Base-by-base conservation (phyloP, 2,329 filamentous ascomycete species). In the Fusarium equiseti region DNA sequence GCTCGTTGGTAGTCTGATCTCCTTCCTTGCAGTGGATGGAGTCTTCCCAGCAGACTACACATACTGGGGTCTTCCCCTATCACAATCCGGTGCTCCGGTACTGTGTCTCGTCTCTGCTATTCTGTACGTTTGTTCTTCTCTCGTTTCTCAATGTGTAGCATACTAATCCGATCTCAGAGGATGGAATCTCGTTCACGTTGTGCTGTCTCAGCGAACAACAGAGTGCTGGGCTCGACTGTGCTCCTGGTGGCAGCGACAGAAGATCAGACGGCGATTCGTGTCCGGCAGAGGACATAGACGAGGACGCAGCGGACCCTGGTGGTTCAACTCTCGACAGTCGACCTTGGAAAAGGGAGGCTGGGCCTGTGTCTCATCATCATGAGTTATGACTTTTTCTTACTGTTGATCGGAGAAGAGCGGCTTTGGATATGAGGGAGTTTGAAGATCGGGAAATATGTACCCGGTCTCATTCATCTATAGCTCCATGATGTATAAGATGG, bases 101-200 rank as follows among this genome's bases (percentile, higher is more conserved):
- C 77, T 82, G 61, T 68, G 78, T 51, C 77, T 83, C 52, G 71
- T 83, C 22, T 82, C 80, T 75, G 68, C 77, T 26, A 73, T 79
- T 53, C 76, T 79, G 78, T 79, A 75, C 73, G 77, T 72, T 42
- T 6, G 22, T 32, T 38, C 26, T 6, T 16, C 5, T 5, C 15
- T 49, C 20, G 22, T 29, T 8, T 27, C 18, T 29, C 6, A 10
- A 8, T 38, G 6, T 15, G 3, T n/a, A 24, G 12, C 43, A 13
- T n/a, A 51, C 72, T 74, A 46, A 74, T 43, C 40, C 40, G 9
- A 15, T 26, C 15, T 31, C 5, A 75, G 73, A n/a, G 71, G 71
- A 46, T 75, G 71, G 67, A 65, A 75, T 24, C 48, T 75, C 42
- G 59, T 73, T 38, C 70, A 74, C n/a, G 56, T 75, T 16, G 31